Evolutionary conservation across 202 grass and related monocot species (phyloP), one percentile per base, ranked within the genome.

Genomic region (Carex arenaria): DNA sequence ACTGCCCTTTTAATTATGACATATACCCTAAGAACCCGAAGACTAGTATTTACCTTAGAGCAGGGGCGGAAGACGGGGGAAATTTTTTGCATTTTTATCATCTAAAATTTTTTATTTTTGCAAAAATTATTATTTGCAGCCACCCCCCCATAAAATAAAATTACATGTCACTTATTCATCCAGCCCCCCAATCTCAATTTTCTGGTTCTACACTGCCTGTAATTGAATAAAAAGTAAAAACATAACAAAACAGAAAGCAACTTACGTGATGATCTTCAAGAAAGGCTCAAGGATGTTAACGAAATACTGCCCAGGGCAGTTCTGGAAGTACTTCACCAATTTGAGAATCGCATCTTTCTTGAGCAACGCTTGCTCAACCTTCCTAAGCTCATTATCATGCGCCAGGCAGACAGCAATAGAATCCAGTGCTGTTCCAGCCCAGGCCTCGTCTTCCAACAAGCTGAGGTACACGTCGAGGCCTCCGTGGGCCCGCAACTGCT

Each of bases 201-300:
- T 26, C 26, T 26, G 26, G 26, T 26, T 26, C 26, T 26, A 1
- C 26, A 26, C 26, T 26, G 26, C 26, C 26, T 26, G 26, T 26
- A 26, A 26, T 26, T 26, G 26, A 26, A 26, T 26, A 26, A 26
- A 26, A 26, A 26, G 26, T 26, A 26, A 26, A 26, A 54, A 28
- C 51, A 74, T 14, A 38, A 11, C 45, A 49, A 49, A 3, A 12
- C 5, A 82, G 32, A 36, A 78, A 70, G 59, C 22, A 40, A 53
- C 95, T 98, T 93, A 98, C 96, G 91, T 98, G 64, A 95, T 95
- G 87, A 98, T 98, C 72, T 98, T 98, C 89, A 95, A 91, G 85
- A 95, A 99, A 89, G 93, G 89, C 64, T 99, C 96, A 64, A 99
- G 72, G 80, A 89, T 99, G 64, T 99, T 87, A 47, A 92, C 88